A percentile compares a stretch with the other conserved stretches of the same genome.
phyloP scores from a whole-genome alignment of 257 asterid species.

The Cordia subcordata region DNA sequence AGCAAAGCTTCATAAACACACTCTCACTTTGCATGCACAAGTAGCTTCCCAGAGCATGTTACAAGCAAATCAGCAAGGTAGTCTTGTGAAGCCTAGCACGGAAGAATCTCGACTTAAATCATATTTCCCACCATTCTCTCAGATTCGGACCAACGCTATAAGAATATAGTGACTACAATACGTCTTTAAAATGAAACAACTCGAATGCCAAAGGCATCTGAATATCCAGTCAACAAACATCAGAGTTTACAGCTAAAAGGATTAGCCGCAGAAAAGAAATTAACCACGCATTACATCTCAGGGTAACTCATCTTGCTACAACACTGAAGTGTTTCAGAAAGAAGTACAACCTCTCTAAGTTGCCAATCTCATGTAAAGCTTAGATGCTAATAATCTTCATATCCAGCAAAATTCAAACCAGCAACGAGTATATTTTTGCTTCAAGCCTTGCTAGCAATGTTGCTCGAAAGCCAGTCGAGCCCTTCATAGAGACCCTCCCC shows the following conservation, averaged over 20 bases:
- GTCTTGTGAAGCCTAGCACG: too few relatives aligned
- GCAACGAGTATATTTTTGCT: background rate
- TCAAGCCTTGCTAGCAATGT: constrained; percentile 19
- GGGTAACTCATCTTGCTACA: constrained; percentile 14
- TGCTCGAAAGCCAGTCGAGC: constrained; percentile 13
- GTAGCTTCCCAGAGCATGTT: too few relatives aligned
- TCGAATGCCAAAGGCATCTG: constrained; percentile 8
- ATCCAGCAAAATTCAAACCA: constrained; percentile 16
- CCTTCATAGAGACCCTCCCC: constrained; percentile 12
- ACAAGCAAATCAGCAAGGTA: too few relatives aligned
- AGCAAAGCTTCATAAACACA: too few relatives aligned
- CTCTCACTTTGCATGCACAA: too few relatives aligned
- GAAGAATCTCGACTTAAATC: background rate
- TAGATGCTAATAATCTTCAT: background rate
- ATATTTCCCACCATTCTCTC: too few relatives aligned
- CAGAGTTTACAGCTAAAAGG: constrained; percentile 8
- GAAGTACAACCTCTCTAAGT: constrained; percentile 1
- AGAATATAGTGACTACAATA: background rate
- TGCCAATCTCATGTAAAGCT: constrained; percentile 5
- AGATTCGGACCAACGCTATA: too few relatives aligned
- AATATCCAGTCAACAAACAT: constrained; percentile 4
- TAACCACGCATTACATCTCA: constrained; percentile 6
- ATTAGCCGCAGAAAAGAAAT: constrained; percentile 1
- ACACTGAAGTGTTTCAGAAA: background rate
- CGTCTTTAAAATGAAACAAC: background rate